Base-by-base conservation (phyloP, 148 eudicot species). In the Rhododendron ferrugineum region DNA sequence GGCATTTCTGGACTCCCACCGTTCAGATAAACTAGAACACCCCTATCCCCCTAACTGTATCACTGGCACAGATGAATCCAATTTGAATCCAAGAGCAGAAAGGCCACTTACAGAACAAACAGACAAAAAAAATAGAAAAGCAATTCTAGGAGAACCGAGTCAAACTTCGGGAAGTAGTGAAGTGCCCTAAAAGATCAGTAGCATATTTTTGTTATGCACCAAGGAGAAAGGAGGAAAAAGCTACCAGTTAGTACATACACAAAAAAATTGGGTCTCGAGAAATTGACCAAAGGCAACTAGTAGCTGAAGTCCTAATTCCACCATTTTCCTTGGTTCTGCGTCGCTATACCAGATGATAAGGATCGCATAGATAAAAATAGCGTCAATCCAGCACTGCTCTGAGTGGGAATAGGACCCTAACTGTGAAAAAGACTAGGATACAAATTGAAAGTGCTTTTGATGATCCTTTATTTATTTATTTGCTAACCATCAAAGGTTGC, bases 11-110 rank as follows among this genome's bases (percentile, higher is more conserved):
- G 91, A 90, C 44, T 84, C 90, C 5, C 91, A 90, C 82, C 78
- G 47, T 56, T 90, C 90, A 46, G 87, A 62, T 46, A 88, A 82
- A 85, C 86, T 70, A 26, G 91, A 90, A 84, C 88, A 82, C 56
- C 91, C 91, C 80, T 90, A 90, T 74, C 91, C 91, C 74, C 84
- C 88, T 80, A 90, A 90, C 83, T 90, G 91, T 54, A 84, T 90
- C 16, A 15, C 84, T 40, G 91, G 91, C 83, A 83, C 90, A 7
- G 88, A 90, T 82, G 91, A 90, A 81, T 86, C 91, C 4, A 84
- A 86, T 78, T 86, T 90, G 66, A n/a, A n/a, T n/a, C n/a, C n/a
- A n/a, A n/a, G n/a, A n/a, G n/a, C n/a, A n/a, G 78, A 36, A 36
- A 14, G 74, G 13, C 74, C 0, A 26, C 26, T 66, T n/a, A 13